Conservation (phyloP, 257 asterid genomes). For the Gentiana macrophylla region DNA sequence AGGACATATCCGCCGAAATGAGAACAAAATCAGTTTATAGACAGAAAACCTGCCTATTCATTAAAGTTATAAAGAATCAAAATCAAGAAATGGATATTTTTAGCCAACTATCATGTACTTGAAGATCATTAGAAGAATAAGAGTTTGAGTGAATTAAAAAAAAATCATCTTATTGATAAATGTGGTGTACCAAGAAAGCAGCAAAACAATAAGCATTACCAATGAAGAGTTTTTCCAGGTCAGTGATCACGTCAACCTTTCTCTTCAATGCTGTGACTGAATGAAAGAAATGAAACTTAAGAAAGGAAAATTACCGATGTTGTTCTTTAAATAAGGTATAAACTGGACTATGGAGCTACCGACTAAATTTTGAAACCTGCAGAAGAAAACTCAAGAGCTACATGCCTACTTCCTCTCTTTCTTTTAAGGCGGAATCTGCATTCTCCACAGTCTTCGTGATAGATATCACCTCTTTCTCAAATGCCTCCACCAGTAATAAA, state of each 20-base stretch:
- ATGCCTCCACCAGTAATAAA: conserved; percentile 14
- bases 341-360: conserved; percentile 1
- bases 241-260: conserved; percentile 26
- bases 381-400: conserved; percentile 10
- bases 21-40: neutral
- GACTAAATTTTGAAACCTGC: neutral
- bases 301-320: neutral
- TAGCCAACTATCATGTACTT: too few species aligned
- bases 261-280: conserved; percentile 25
- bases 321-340: neutral
- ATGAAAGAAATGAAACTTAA: conserved; percentile 4
- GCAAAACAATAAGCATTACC: conserved; percentile 15
- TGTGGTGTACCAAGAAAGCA: neutral
- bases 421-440: conserved; percentile 17
- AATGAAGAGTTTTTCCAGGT: conserved; percentile 23
- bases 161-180: too few species aligned
- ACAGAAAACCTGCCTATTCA: neutral
- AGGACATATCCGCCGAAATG: too few species aligned
- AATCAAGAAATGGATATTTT: too few species aligned
- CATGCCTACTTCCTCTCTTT: conserved; percentile 37
- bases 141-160: too few species aligned
- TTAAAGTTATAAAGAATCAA: too few species aligned
- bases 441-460: conserved; percentile 24
- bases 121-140: too few species aligned
- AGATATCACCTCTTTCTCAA: conserved; percentile 31